Percentiles rank a stretch among this genome's conserved stretches.
These are phyloP conservation scores for Aspergillus pseudoglaucus DNA, from an alignment of 2,329 filamentous ascomycete species.

Conservation along the genomic window DNA sequence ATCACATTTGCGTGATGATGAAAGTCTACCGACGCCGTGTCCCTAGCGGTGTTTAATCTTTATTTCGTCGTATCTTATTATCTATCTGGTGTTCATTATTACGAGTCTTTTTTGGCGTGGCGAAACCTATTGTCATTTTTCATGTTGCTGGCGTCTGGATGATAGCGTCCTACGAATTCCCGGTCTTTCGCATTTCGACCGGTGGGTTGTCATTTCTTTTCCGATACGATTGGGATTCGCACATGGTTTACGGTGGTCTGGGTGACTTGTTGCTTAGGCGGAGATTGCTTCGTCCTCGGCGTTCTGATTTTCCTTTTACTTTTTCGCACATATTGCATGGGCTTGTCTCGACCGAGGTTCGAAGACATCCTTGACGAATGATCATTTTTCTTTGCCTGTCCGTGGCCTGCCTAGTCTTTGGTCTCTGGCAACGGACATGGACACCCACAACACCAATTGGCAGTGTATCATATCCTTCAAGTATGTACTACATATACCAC, in stretches of 20 bases:
- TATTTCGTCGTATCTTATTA: slow-evolving; percentile 1
- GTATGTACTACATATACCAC: not conserved
- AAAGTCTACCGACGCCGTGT: slow-evolving; percentile 3
- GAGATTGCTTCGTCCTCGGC: not conserved
- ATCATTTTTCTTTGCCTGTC: not conserved
- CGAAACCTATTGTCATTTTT: slow-evolving; percentile 15
- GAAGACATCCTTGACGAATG: not conserved
- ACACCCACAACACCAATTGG: not conserved
- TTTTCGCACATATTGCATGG: not conserved
- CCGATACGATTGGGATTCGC: not conserved
- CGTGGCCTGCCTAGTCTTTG: not conserved
- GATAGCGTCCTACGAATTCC: slow-evolving; percentile 19
- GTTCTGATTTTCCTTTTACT: not conserved
- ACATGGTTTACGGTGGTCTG: slow-evolving; percentile 11
- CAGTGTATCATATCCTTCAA: not conserved
- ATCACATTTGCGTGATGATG: slow-evolving; percentile 4
- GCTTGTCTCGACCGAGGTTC: not conserved
- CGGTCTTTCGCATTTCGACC: slow-evolving; percentile 6
- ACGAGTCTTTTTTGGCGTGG: slow-evolving; percentile 11
- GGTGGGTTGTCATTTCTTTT: not conserved
- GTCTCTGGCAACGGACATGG: not conserved
- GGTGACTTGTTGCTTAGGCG: not conserved
- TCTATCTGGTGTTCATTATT: not conserved
- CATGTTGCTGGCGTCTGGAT: slow-evolving; percentile 16
- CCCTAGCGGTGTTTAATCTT: slow-evolving; percentile 15